A percentile compares a stretch with the other conserved stretches of the same genome.
These are phyloP conservation scores for Thoreauomyces humboldtii DNA, from an alignment of 192 early-diverging fungal species.

Conservation along the genomic window DNA sequence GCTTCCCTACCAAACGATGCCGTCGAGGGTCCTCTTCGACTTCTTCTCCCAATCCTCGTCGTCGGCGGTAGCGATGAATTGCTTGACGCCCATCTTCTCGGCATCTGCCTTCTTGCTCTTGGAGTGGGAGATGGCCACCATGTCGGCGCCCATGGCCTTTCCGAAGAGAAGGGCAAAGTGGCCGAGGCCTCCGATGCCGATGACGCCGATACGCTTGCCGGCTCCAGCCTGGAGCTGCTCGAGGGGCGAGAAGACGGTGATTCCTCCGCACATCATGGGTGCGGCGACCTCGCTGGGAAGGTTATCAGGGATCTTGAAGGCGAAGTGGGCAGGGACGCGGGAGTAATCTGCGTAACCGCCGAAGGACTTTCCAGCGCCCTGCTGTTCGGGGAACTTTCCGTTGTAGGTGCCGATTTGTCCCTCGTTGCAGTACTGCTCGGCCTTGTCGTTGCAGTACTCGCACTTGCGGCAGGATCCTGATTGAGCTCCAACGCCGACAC, in stretches of 20 bases:
- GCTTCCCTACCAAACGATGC: slow-evolving; percentile 33
- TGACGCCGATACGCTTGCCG: slow-evolving; percentile 66
- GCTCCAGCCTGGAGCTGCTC: slow-evolving; percentile 53
- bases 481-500: slow-evolving; percentile 41
- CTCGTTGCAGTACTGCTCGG: slow-evolving; percentile 22
- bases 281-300: slow-evolving; percentile 55
- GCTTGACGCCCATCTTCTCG: slow-evolving; percentile 27
- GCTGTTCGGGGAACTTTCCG: not conserved
- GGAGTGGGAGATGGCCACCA: slow-evolving; percentile 30
- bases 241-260: slow-evolving; percentile 72
- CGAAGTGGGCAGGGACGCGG: slow-evolving; percentile 24
- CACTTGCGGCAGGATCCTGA: slow-evolving; percentile 33
- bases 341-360: slow-evolving; percentile 26
- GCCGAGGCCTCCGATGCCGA: slow-evolving; percentile 76
- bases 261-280: slow-evolving; percentile 79
- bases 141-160: slow-evolving; percentile 43
- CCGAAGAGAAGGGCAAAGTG: slow-evolving; percentile 50
- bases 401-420: slow-evolving; percentile 32
- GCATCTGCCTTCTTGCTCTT: slow-evolving; percentile 31
- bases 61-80: slow-evolving; percentile 37
- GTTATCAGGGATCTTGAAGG: slow-evolving; percentile 64
- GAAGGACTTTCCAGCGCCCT: not conserved
- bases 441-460: slow-evolving; percentile 17
- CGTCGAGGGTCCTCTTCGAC: slow-evolving; percentile 46
- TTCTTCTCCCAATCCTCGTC: slow-evolving; percentile 22